Conservation (phyloP, 768 basidiomycete genomes). For the Clitopilus hobsonii region DNA sequence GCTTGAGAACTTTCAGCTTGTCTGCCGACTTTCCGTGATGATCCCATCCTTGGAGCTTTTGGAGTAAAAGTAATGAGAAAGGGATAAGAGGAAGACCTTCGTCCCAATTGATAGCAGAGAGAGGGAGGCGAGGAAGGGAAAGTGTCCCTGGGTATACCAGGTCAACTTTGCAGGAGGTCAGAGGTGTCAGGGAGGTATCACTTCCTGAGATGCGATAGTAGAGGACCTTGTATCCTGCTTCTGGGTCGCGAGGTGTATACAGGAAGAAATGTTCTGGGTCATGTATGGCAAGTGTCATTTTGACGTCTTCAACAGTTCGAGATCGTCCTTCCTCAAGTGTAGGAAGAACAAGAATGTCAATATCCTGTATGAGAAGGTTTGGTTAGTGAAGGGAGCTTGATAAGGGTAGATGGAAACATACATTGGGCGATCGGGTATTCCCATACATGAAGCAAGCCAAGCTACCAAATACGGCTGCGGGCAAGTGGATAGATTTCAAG, state of each 20-base stretch:
- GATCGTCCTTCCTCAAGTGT: background rate
- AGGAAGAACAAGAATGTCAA: constrained; percentile 13
- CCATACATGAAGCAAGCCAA: constrained; percentile 14
- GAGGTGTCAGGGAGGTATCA: background rate
- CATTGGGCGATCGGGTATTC: constrained; percentile 12
- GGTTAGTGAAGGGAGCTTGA: background rate
- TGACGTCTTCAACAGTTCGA: constrained; percentile 5
- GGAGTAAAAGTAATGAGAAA: constrained; percentile 11
- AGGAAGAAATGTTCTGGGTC: constrained; percentile 12
- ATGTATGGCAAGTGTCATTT: constrained; percentile 4
- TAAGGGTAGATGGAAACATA: background rate
- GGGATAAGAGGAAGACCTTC: constrained; percentile 10
- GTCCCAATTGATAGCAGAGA: constrained; percentile 1
- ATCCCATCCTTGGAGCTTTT: constrained; percentile 16
- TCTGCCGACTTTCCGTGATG: constrained; percentile 10
- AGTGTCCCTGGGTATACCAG: background rate
- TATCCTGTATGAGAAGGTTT: constrained; percentile 7
- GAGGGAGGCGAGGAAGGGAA: background rate
- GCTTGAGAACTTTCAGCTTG: constrained; percentile 9
- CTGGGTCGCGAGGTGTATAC: constrained; percentile 9
- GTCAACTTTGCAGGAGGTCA: constrained; percentile 8
- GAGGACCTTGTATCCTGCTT: constrained; percentile 10
- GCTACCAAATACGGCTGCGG: constrained; percentile 11
- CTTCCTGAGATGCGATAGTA: constrained; percentile 5
- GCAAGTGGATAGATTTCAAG: background rate